Evolutionary conservation across 2,329 filamentous ascomycete genomes (phyloP), one percentile per base, ranked within the genome.

Genomic region (Berkeleyomyces rouxiae): DNA sequence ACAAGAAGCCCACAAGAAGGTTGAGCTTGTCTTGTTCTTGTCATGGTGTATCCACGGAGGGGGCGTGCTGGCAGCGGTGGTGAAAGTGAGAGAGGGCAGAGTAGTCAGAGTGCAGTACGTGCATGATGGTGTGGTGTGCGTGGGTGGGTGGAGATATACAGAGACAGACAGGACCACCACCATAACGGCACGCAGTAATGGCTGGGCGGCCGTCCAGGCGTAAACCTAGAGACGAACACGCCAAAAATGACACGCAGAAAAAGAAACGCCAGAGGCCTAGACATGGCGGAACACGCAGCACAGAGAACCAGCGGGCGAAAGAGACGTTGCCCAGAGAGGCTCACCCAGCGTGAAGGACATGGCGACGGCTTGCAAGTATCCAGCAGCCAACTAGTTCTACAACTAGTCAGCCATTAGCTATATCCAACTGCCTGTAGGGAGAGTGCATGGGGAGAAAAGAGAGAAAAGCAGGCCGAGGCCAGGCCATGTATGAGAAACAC

Each of bases 1-100:
- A 66, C 64, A 68, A 64, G 61, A 63, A 65, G 63, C 59, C 49
- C 53, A 43, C 37, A 47, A 67, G 62, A 53, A 51, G 43, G 61
- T 31, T 36, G 44, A 11, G 16, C 16, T n/a, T 23, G 33, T 33
- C 23, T 23, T 16, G 16, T 3, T n/a, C 10, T n/a, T 31, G 47
- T 31, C 23, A 31, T 31, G 47, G 13, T 23, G 7, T 23, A 51
- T 23, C 6, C 31, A 13, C 3, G 49, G 23, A 13, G 23, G 47
- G 9, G 16, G 23, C 10, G 7, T 36, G 31, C 4, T 13, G 31
- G 11, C 23, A 37, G 33, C 9, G n/a, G 9, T 7, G 33, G 23
- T 31, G 42, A 43, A 13, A 10, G 42, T 13, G 42, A 43, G 42
- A 43, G 42, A 23, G 23, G 23, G 3, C 42, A 43, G 42, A 43